Conservation (phyloP, 1,284 basidiomycete species). For the Apiotrichum laibachii region DNA sequence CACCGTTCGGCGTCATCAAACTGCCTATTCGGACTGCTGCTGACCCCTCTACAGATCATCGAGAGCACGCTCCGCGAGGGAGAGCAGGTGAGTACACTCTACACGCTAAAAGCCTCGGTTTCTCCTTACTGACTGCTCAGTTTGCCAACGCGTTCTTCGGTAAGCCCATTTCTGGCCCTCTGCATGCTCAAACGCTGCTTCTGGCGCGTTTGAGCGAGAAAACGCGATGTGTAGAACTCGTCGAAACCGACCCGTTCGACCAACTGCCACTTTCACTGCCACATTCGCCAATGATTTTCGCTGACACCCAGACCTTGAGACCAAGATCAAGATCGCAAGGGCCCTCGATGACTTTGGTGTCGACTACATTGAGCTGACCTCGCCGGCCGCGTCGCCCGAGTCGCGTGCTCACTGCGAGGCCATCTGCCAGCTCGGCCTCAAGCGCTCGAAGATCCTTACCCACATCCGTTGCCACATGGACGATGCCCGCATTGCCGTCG, state of each 20-base stretch:
- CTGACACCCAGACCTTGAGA: constrained; percentile 65
- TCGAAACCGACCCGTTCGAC: background rate
- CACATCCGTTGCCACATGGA: constrained; percentile 99
- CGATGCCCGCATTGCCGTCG: constrained; percentile 96
- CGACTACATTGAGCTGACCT: constrained; percentile 99
- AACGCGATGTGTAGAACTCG: too few species aligned
- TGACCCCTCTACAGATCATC: constrained; percentile 62
- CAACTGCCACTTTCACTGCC: background rate
- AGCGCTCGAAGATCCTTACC: constrained; percentile 78
- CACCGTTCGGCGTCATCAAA: too few species aligned
- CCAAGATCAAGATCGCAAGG: constrained; percentile 99
- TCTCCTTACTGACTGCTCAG: too few species aligned
- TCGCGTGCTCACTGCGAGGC: constrained; percentile 92
- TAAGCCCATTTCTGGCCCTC: too few species aligned
- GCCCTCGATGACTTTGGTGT: constrained; percentile 95
- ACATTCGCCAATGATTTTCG: background rate
- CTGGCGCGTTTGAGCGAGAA: too few species aligned
- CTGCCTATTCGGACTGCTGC: background rate
- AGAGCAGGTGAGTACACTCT: too few species aligned
- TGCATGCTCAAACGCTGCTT: too few species aligned
- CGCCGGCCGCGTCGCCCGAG: constrained; percentile 96
- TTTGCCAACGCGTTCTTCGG: constrained; percentile 84
- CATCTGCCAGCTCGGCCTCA: constrained; percentile 98
- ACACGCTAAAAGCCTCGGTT: too few species aligned
- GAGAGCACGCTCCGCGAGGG: constrained; percentile 97